Conservation (phyloP, 1,139 yeast genomes). For the Petasospora rhodanensis region DNA sequence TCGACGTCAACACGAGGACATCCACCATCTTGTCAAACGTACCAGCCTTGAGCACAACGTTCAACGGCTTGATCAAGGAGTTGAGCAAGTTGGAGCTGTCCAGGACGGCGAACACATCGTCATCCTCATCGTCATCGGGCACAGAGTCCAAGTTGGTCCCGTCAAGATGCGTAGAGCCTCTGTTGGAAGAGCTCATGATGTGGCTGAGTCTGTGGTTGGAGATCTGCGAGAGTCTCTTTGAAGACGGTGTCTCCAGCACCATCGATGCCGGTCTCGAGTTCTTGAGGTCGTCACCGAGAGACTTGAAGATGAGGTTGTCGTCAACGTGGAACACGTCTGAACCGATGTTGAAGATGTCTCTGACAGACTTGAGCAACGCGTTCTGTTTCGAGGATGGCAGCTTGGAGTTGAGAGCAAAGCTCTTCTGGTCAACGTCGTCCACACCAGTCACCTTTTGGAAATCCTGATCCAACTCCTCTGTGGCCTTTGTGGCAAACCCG, state of each 20-base stretch:
- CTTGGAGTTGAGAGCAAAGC: slow-evolving; percentile 28
- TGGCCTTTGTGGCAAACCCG: slow-evolving; percentile 28
- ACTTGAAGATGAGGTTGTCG: slow-evolving; percentile 52
- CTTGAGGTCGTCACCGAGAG: slow-evolving; percentile 31
- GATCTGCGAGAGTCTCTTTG: slow-evolving; percentile 34
- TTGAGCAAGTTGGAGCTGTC: slow-evolving; percentile 33
- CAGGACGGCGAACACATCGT: slow-evolving; percentile 27
- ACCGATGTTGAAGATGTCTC: slow-evolving; percentile 58
- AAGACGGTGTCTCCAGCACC: slow-evolving; percentile 40
- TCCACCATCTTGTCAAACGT: slow-evolving; percentile 57
- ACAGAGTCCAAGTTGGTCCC: no score
- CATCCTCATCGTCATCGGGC: slow-evolving; percentile 10
- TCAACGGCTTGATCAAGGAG: slow-evolving; percentile 29
- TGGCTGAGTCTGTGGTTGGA: slow-evolving; percentile 27
- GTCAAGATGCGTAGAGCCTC: slow-evolving; percentile 11
- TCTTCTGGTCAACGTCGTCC: slow-evolving; percentile 30
- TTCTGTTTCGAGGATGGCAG: slow-evolving; percentile 35
- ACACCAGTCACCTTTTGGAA: slow-evolving; percentile 33
- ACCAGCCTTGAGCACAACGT: slow-evolving; percentile 56
- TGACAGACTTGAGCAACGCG: slow-evolving; percentile 45
- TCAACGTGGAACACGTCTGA: slow-evolving; percentile 48
- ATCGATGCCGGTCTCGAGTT: slow-evolving; percentile 43
- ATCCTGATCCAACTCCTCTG: slow-evolving; percentile 2
- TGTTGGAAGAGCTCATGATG: slow-evolving; percentile 11
- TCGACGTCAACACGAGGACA: slow-evolving; percentile 56